These are phyloP conservation scores for Phycomyces nitens DNA, from an alignment of 192 early-diverging fungal genomes.

Conservation along the genomic window DNA sequence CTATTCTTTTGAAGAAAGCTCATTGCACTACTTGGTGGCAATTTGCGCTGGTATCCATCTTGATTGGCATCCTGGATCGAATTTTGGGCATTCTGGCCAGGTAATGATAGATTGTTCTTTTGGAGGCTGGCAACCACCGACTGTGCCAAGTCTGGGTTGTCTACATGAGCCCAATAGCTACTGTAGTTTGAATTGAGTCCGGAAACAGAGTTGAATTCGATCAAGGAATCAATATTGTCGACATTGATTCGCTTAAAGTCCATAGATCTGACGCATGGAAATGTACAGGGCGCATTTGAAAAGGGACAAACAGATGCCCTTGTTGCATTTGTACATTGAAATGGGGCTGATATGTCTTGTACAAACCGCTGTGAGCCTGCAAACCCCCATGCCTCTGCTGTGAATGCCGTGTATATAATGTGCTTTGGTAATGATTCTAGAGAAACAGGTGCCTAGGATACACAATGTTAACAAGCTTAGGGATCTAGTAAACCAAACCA, in stretches of 20 bases:
- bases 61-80: slow-evolving; percentile 41
- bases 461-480: not conserved
- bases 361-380: slow-evolving; percentile 83
- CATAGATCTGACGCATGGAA: slow-evolving; percentile 59
- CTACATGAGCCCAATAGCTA: slow-evolving; percentile 44
- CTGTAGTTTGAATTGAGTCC: slow-evolving; percentile 19
- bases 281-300: slow-evolving; percentile 45
- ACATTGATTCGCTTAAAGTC: slow-evolving; percentile 68
- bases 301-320: slow-evolving; percentile 27
- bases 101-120: slow-evolving; percentile 2
- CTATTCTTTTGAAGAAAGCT: slow-evolving; percentile 60
- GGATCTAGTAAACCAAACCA: too few species aligned
- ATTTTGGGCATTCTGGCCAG: slow-evolving; percentile 10
- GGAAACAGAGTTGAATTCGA: slow-evolving; percentile 66
- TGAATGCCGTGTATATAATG: slow-evolving; percentile 74
- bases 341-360: slow-evolving; percentile 56
- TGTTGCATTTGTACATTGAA: slow-evolving; percentile 50
- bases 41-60: slow-evolving; percentile 37
- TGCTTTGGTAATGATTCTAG: slow-evolving; percentile 54
- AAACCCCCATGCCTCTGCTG: slow-evolving; percentile 70
- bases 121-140: slow-evolving; percentile 10
- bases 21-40: slow-evolving; percentile 75
- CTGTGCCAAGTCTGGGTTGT: slow-evolving; percentile 22
- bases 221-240: slow-evolving; percentile 61
- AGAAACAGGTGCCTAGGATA: slow-evolving; percentile 37